Base-by-base conservation (phyloP, 306 rosid species). In the Cicer pinnatifidum region DNA sequence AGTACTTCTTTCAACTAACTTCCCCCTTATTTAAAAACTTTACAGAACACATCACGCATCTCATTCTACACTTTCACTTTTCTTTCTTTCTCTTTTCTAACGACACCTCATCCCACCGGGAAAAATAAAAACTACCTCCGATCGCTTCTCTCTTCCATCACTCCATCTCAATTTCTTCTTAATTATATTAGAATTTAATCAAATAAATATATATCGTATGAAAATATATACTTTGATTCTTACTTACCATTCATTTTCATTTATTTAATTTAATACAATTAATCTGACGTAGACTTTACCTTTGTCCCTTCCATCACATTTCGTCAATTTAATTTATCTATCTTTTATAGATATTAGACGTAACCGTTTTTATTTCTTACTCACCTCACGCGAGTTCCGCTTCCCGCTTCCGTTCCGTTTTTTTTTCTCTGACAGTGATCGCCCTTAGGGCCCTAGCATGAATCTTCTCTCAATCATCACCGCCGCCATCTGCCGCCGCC, bases 361-460 rank as follows among this genome's bases (percentile, higher is more conserved):
- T 77, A 79, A 85, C 85, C 86, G 84, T 69, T 84, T 86, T 68
- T 79, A 35, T 63, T 58, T 33, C 1, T 8, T 60, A 40, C 62
- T 16, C 13, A 1, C 8, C 67, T 82, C 78, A 80, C 80, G 81
- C 84, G 1, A 69, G 4, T 76, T 62, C 46, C 72, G 64, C 64
- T 69, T 33, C 57, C 56, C 71, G 60, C 71, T 60, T 69, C 79
- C 54, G 50, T 72, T 65, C 43, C 51, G 56, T 71, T 51, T 39
- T 2, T 46, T 61, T 76, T 23, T 43, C 23, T 45, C 71, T 17
- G 33, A 15, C 52, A 51, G 10, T 43, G 73, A 61, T 11, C 75
- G 10, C 46, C 38, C 12, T 59, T 6, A 59, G 65, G 65, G 44
- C 66, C 11, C 16, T 56, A 43, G 16, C 35, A 88, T 86, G 86